A percentile compares a stretch with the other conserved stretches of the same genome.
Conservation (phyloP, 2,329 filamentous ascomycete genomes). For the Talaromyces sp. region DNA sequence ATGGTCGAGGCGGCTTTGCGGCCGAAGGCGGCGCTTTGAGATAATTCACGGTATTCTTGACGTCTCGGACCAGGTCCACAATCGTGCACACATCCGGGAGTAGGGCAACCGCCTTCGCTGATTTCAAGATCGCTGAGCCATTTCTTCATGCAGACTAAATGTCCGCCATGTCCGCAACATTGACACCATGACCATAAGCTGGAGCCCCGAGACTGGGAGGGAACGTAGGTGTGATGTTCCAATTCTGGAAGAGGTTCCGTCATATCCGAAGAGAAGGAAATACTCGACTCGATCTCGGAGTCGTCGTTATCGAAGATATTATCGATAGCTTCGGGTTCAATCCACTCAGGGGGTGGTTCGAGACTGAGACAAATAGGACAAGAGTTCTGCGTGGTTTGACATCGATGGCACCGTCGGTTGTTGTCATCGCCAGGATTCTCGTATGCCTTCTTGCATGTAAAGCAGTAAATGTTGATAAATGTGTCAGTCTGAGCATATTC, state of each 20-base stretch:
- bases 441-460: slow-evolving; percentile 53
- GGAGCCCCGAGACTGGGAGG: slow-evolving; percentile 26
- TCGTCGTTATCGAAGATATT: slow-evolving; percentile 9
- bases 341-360: slow-evolving; percentile 37
- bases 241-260: slow-evolving; percentile 26
- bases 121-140: slow-evolving; percentile 50
- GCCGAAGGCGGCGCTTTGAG: slow-evolving; percentile 21
- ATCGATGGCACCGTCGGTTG: slow-evolving; percentile 49
- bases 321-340: slow-evolving; percentile 18
- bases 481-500: slow-evolving; percentile 53
- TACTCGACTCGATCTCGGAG: slow-evolving; percentile 24
- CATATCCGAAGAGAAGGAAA: slow-evolving; percentile 37
- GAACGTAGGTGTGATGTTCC: slow-evolving; percentile 19
- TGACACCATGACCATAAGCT: slow-evolving; percentile 54
- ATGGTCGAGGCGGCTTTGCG: slow-evolving; percentile 29
- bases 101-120: slow-evolving; percentile 53
- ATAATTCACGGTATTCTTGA: slow-evolving; percentile 30
- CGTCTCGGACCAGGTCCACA: slow-evolving; percentile 49
- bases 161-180: slow-evolving; percentile 57
- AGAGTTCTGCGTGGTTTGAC: slow-evolving; percentile 35
- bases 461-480: slow-evolving; percentile 51
- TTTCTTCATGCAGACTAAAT: slow-evolving; percentile 51
- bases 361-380: slow-evolving; percentile 39
- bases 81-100: slow-evolving; percentile 55
- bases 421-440: slow-evolving; percentile 47